Conservation (phyloP, 1,284 basidiomycete species). For the Amylostereum areolatum region DNA sequence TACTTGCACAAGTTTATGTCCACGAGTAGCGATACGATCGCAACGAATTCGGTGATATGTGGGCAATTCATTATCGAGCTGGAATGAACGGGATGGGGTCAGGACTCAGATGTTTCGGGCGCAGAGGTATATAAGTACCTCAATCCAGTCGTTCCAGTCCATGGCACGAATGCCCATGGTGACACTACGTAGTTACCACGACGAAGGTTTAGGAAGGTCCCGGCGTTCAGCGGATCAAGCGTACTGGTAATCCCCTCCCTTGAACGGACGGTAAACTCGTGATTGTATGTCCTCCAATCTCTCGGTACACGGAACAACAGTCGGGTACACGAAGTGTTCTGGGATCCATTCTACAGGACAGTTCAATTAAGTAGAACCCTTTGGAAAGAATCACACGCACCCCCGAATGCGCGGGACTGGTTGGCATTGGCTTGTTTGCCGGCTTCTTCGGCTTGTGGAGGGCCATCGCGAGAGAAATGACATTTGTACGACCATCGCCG, state of each 20-base stretch:
- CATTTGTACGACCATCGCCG: not conserved
- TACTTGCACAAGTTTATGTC: too few relatives aligned
- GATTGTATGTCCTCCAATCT: conserved; percentile 13
- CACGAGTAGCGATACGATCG: too few relatives aligned
- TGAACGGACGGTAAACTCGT: conserved; percentile 15
- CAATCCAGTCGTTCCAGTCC: conserved; percentile 14
- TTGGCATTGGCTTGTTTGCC: not conserved
- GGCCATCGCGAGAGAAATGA: not conserved
- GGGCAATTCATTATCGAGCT: too few relatives aligned
- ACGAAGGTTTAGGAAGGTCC: not conserved
- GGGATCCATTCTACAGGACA: conserved; percentile 39
- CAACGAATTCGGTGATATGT: too few relatives aligned
- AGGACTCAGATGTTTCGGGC: too few relatives aligned
- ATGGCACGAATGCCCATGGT: conserved; percentile 15
- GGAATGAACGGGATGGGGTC: too few relatives aligned
- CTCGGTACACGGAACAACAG: conserved; percentile 20
- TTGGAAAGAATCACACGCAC: not conserved
- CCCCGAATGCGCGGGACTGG: not conserved
- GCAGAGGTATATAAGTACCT: too few relatives aligned
- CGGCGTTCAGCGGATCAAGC: not conserved
- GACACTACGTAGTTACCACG: conserved; percentile 4
- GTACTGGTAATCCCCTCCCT: conserved; percentile 12
- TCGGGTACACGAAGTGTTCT: conserved; percentile 40
- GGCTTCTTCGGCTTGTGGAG: too few relatives aligned
- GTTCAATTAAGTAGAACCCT: not conserved